phyloP scores from a whole-genome alignment of 139 green algal species.

The Haematococcus sp. region DNA sequence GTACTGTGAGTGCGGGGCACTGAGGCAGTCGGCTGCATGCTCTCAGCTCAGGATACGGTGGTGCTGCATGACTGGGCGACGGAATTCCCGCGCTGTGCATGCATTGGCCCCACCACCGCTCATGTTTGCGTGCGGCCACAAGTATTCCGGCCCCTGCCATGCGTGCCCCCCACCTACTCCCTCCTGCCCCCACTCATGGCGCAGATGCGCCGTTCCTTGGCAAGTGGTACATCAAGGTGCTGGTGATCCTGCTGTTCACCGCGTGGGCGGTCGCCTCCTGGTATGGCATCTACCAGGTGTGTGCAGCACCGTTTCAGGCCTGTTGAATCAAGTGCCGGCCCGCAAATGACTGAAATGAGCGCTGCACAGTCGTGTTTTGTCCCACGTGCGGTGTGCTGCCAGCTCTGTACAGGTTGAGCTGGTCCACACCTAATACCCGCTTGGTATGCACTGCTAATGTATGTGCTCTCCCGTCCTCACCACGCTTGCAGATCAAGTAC shows the following conservation, averaged over 20 bases:
- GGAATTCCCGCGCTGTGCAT: too few relatives aligned
- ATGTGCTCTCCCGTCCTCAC: too few relatives aligned
- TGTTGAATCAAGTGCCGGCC: too few relatives aligned
- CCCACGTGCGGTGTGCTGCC: too few relatives aligned
- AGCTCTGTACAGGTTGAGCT: too few relatives aligned
- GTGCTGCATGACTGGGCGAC: background rate
- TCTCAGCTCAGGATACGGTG: background rate
- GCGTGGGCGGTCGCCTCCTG: conserved; percentile 6
- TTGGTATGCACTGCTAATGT: too few relatives aligned
- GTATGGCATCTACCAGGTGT: conserved; percentile 13
- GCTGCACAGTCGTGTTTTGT: too few relatives aligned
- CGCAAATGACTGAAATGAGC: too few relatives aligned
- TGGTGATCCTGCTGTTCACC: conserved; percentile 23
- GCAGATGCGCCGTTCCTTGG: conserved; percentile 11
- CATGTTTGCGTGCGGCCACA: background rate
- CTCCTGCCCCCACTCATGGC: too few relatives aligned
- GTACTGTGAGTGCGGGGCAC: background rate
- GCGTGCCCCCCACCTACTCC: background rate
- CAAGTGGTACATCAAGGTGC: conserved; percentile 21
- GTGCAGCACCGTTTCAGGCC: too few relatives aligned
- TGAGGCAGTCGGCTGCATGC: background rate
- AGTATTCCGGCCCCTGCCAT: background rate
- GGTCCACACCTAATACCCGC: too few relatives aligned
- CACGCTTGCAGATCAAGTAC: conserved; percentile 15
- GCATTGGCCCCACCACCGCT: too few relatives aligned